Percentiles rank a stretch among this genome's conserved stretches.
Conservation (phyloP, 805 yeast genomes). For the Suhomyces emberorum region DNA sequence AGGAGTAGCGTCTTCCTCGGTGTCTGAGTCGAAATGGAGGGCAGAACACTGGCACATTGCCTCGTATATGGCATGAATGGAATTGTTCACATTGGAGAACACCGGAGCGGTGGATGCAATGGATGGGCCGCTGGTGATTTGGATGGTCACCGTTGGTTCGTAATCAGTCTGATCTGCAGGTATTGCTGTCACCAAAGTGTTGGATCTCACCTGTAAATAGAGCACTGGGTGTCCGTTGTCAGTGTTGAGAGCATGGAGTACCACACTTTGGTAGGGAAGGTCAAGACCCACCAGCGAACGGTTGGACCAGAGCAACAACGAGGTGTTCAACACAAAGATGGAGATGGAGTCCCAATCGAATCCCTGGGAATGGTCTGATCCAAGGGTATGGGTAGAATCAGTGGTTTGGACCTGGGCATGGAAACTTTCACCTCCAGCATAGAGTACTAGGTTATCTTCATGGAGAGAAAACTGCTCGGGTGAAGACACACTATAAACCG, state of each 20-base stretch:
- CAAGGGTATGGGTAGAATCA: slow-evolving; percentile 12
- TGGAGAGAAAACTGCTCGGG: slow-evolving; percentile 38
- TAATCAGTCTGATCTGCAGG: slow-evolving; percentile 14
- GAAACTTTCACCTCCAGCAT: slow-evolving; percentile 32
- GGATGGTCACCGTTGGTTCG: slow-evolving; percentile 19
- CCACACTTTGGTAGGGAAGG: slow-evolving; percentile 32
- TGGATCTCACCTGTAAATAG: slow-evolving; percentile 31
- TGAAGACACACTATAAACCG: slow-evolving; percentile 32
- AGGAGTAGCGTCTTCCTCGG: slow-evolving; percentile 14
- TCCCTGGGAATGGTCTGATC: slow-evolving; percentile 10
- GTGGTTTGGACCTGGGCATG: slow-evolving; percentile 12
- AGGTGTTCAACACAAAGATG: slow-evolving; percentile 34
- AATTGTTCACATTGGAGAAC: slow-evolving; percentile 7
- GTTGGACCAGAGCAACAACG: slow-evolving; percentile 30
- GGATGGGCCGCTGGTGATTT: slow-evolving; percentile 7
- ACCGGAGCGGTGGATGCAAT: slow-evolving; percentile 9
- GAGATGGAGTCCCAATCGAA: slow-evolving; percentile 15
- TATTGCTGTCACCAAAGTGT: slow-evolving; percentile 13
- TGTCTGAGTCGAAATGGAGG: slow-evolving; percentile 31
- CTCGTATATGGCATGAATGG: slow-evolving; percentile 22
- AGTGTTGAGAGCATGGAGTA: slow-evolving; percentile 31
- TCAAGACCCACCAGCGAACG: slow-evolving; percentile 24
- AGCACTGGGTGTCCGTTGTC: slow-evolving; percentile 13
- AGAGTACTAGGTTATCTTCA: slow-evolving; percentile 40
- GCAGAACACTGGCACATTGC: slow-evolving; percentile 39